phyloP scores from a whole-genome alignment of 768 basidiomycete genomes.

The Rhodotorula babjevae region DNA sequence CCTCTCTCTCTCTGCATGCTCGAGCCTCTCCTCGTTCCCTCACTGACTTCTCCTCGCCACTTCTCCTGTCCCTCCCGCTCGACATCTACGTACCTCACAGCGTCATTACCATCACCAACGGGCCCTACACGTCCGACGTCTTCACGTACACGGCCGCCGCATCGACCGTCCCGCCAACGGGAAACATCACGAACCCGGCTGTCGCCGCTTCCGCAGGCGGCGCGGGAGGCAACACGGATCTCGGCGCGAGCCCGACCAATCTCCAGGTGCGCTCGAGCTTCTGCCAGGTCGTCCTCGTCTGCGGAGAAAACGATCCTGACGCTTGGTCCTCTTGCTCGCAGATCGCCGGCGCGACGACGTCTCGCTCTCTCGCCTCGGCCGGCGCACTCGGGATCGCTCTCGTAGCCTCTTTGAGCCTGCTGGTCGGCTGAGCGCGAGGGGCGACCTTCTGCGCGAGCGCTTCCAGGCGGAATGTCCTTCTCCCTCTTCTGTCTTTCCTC shows the following conservation, averaged over 20 bases:
- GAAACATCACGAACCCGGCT: constrained; percentile 18
- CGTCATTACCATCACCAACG: constrained; percentile 14
- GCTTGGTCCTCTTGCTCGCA: not conserved
- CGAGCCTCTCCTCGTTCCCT: not conserved
- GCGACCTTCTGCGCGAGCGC: no score
- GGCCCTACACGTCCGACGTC: constrained; percentile 1
- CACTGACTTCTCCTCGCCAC: no score
- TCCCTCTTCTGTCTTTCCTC: no score
- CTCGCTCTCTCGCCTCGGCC: not conserved
- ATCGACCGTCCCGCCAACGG: constrained; percentile 20
- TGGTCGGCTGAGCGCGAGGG: not conserved
- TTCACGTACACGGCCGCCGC: constrained; percentile 25
- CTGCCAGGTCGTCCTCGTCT: not conserved
- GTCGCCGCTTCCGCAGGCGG: not conserved
- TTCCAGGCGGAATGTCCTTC: no score
- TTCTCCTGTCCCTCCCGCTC: no score
- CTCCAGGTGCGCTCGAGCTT: constrained; percentile 11
- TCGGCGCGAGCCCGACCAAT: constrained; percentile 13
- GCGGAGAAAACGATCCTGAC: not conserved
- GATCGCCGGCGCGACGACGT: not conserved
- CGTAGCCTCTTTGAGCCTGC: not conserved
- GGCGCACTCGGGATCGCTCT: not conserved
- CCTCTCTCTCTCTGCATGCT: not conserved
- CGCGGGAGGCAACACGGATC: constrained; percentile 3
- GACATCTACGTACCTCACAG: no score